These are phyloP conservation scores for Sclerotinia minor DNA, from an alignment of 2,329 filamentous ascomycete species.

Conservation along the genomic window DNA sequence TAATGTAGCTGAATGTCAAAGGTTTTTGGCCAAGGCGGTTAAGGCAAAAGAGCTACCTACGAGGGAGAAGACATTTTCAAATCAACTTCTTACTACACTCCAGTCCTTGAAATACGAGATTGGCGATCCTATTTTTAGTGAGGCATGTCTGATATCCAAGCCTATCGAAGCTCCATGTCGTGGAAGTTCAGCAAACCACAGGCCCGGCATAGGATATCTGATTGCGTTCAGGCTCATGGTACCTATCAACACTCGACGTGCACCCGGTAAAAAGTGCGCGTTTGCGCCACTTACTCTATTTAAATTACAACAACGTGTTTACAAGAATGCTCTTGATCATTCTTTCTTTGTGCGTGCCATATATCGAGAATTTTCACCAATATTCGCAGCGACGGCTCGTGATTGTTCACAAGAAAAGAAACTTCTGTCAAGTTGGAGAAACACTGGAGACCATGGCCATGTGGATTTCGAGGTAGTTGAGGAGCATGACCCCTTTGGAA, in stretches of 20 bases:
- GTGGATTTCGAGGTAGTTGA: conserved; percentile 14
- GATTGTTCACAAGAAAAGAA: conserved; percentile 7
- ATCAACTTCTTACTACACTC: conserved; percentile 49
- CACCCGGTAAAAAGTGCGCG: conserved; percentile 53
- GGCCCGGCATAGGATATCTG: conserved; percentile 44
- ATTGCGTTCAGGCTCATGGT: conserved; percentile 62
- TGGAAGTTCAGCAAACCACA: conserved; percentile 33
- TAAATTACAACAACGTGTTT: conserved; percentile 63
- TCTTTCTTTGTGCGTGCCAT: conserved; percentile 60
- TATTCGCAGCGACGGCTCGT: conserved; percentile 39
- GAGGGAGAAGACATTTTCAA: conserved; percentile 48
- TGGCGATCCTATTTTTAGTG: conserved; percentile 48
- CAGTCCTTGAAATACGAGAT: conserved; percentile 46
- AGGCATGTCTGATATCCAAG: conserved; percentile 48
- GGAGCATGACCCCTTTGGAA: conserved; percentile 21
- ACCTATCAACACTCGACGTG: conserved; percentile 57
- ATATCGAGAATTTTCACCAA: conserved; percentile 59
- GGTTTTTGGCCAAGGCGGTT: conserved; percentile 40
- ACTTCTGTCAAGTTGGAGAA: conserved; percentile 14
- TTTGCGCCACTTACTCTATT: conserved; percentile 66
- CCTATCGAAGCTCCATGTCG: conserved; percentile 48
- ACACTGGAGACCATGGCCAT: not conserved
- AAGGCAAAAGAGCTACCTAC: conserved; percentile 44
- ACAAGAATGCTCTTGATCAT: conserved; percentile 55
- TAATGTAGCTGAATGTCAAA: conserved; percentile 49